phyloP scores from a whole-genome alignment of 805 yeast genomes.

The Komagataella pastoris region DNA sequence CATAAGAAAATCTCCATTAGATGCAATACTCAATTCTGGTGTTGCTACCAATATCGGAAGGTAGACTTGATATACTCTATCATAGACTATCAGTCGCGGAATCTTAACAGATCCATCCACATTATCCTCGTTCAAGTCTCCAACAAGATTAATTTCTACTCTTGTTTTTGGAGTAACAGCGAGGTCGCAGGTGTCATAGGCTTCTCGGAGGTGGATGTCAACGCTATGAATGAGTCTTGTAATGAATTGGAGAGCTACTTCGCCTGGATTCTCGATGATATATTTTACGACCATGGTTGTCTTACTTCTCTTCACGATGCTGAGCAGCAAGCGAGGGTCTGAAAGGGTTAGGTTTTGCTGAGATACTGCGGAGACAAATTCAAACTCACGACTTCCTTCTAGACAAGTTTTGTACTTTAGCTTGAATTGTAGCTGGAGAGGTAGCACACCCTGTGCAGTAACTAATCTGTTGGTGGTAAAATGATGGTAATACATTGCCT shows the following conservation, averaged over 20 bases:
- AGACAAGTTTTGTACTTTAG: not conserved
- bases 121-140: not conserved
- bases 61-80: constrained; percentile 51
- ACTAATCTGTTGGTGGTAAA: not conserved
- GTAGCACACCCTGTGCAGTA: not conserved
- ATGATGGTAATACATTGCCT: not conserved
- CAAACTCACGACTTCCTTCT: constrained; percentile 6
- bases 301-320: constrained; percentile 11
- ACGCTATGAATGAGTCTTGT: constrained; percentile 12
- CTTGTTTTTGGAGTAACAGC: constrained; percentile 54
- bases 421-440: not conserved
- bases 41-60: constrained; percentile 36
- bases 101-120: constrained; percentile 20
- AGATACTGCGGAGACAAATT: constrained; percentile 19
- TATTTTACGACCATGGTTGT: constrained; percentile 23
- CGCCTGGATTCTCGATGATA: constrained; percentile 63
- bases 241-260: constrained; percentile 48
- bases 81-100: constrained; percentile 56
- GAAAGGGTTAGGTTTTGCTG: constrained; percentile 45
- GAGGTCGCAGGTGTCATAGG: constrained; percentile 15
- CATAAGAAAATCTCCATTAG: constrained; percentile 10
- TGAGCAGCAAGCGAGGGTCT: constrained; percentile 56
- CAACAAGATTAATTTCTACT: constrained; percentile 24
- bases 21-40: constrained; percentile 13
- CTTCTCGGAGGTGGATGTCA: constrained; percentile 1